Conservation (phyloP, 2,329 filamentous ascomycete species). For the Zopfia rhizophila region DNA sequence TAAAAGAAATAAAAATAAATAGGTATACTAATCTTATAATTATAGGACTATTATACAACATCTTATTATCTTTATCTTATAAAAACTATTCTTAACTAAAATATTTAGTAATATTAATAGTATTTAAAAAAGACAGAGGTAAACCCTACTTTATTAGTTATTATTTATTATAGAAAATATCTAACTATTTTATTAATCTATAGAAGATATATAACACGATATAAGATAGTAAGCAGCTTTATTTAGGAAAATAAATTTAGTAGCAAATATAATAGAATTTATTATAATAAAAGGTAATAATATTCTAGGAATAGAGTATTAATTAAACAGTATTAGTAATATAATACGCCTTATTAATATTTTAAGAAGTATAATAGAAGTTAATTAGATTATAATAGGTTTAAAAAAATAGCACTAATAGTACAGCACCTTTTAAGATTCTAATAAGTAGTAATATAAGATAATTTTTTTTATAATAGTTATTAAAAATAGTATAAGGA, state of each 20-base stretch:
- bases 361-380: conserved; percentile 4
- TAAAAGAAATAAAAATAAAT: too few relatives aligned
- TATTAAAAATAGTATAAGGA: too few relatives aligned
- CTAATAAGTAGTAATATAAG: too few relatives aligned
- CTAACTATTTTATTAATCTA: conserved; percentile 1
- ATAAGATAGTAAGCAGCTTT: conserved; percentile 1
- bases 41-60: conserved; percentile 6
- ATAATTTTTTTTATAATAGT: too few relatives aligned
- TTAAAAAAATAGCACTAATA: conserved; percentile 1
- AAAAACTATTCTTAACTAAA: not conserved
- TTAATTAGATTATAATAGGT: conserved; percentile 2
- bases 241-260: not conserved
- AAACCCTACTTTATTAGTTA: not conserved
- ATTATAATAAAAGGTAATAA: too few relatives aligned
- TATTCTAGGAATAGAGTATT: not conserved
- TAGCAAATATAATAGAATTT: too few relatives aligned
- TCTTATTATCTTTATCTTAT: conserved; percentile 2
- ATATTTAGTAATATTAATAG: not conserved
- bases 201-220: conserved; percentile 1
- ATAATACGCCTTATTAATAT: conserved; percentile 2
- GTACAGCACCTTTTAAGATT: too few relatives aligned
- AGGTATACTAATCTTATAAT: too few relatives aligned
- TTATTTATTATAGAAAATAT: not conserved
- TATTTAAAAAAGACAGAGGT: conserved; percentile 4
- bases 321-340: conserved; percentile 1